A percentile compares a stretch with the other conserved stretches of the same genome.
Evolutionary conservation across 164 flowering plant genomes (phyloP).

Genomic region (Umbellularia californica): DNA sequence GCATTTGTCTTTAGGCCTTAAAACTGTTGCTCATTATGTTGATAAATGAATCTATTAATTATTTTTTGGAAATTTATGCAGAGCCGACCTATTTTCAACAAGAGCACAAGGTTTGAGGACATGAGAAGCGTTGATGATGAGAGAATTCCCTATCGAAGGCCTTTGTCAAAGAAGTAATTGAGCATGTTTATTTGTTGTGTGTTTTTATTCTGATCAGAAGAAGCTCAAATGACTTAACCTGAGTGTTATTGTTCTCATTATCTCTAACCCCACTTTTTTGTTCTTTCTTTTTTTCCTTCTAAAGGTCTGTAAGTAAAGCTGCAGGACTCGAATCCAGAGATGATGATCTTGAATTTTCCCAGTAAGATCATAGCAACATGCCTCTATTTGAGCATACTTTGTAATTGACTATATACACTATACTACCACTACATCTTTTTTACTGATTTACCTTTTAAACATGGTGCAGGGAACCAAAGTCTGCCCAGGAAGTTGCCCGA

Average conservation of each 20-base stretch:
- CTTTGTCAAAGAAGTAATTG: constrained; percentile 63
- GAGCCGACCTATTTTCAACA: constrained; percentile 97
- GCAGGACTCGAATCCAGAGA: constrained; percentile 69
- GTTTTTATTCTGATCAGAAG: neutral
- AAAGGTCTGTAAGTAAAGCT: constrained; percentile 51
- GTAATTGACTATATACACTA: neutral
- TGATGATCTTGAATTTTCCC: constrained; percentile 75
- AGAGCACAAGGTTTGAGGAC: constrained; percentile 96
- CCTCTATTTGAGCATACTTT: too few species aligned
- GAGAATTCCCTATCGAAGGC: constrained; percentile 56
- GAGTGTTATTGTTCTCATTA: neutral
- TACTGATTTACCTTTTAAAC: neutral
- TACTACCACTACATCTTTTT: neutral
- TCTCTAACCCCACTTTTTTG: neutral
- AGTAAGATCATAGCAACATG: constrained; percentile 36
- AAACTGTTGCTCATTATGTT: neutral
- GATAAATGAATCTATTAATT: neutral
- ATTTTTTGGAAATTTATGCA: constrained; percentile 28
- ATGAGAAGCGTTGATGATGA: constrained; percentile 80
- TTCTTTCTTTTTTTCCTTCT: constrained; percentile 6
- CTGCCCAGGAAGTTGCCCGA: constrained; percentile 60
- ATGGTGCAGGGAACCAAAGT: constrained; percentile 56
- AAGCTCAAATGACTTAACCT: neutral
- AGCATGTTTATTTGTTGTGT: neutral
- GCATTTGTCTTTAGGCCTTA: too few species aligned